Evolutionary conservation across 2,329 filamentous ascomycete species (phyloP), one percentile per base, ranked within the genome.

Genomic region (Trichoderma oligosporum): DNA sequence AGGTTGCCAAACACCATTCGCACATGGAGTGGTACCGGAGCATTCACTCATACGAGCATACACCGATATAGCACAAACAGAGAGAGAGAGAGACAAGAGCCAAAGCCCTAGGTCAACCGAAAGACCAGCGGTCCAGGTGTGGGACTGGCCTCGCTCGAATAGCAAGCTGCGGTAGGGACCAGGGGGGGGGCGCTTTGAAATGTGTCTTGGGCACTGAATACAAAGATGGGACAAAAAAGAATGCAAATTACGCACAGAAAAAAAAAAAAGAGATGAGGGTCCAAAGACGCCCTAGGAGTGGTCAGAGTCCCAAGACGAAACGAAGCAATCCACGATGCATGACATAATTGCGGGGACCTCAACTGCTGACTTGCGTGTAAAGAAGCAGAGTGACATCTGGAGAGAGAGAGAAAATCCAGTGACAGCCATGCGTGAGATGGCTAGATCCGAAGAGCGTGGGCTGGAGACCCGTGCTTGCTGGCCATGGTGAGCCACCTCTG

Each of bases 311-410:
- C 38, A 54, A 36, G 24, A 46, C 11, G 42, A 45, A 27, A 55
- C 51, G 49, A 55, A 42, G 49, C 35, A 52, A 58, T 46, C 56
- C 48, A 58, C 67, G 70, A 71, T 71, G 73, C 74, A 76, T 76
- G 74, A 75, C 73, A 77, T 76, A 76, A 76, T 75, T 75, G 69
- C 70, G 70, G 68, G 67, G 70, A 68, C 64, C 51, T 56, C 61
- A 59, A 56, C 53, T 55, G 51, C 51, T 55, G 51, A 55, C 51
- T 55, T 55, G 51, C 51, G 41, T 55, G 51, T 22, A 22, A 55
- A 44, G 29, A 55, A n/a, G 41, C 14, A 55, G 41, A 46, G 33
- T 55, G 51, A 29, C 51, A 55, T 55, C 14, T 54, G 36, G 16
- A 55, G 39, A 55, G 14, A 45, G 22, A 14, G 20, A 35, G 33